These are phyloP conservation scores for Quercus lobata DNA, from an alignment of 331 rosid species.

Conservation along the genomic window DNA sequence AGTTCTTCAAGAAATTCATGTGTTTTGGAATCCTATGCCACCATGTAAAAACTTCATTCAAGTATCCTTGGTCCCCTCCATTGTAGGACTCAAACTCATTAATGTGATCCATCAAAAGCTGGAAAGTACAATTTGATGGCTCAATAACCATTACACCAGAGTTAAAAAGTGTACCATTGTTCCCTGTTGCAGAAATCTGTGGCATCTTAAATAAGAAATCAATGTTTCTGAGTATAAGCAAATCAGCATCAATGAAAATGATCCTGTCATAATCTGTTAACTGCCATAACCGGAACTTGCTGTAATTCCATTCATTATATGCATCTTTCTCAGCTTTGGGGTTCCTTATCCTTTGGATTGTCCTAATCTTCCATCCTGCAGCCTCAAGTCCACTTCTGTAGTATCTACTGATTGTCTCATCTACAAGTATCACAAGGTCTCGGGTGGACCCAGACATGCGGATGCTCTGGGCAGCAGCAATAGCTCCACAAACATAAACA, in stretches of 20 bases:
- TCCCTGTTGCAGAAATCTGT: conserved; percentile 90
- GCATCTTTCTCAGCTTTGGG: conserved; percentile 96
- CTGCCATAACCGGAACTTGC: conserved; percentile 96
- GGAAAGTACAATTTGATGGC: conserved; percentile 93
- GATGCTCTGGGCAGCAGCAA: conserved; percentile 90
- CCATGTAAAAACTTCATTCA: conserved; percentile 87
- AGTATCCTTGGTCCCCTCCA: conserved; percentile 96
- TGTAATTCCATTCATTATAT: conserved; percentile 94
- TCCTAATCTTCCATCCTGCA: conserved; percentile 92
- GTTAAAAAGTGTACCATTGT: conserved; percentile 81
- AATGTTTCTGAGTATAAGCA: conserved; percentile 73
- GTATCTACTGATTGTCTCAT: conserved; percentile 73
- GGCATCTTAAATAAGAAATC: conserved; percentile 88
- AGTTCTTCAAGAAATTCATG: conserved; percentile 95
- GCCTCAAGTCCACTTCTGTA: conserved; percentile 86
- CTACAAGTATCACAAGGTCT: conserved; percentile 90
- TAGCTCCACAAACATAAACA: conserved; percentile 93
- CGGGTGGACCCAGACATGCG: conserved; percentile 83
- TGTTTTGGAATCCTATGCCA: conserved; percentile 95
- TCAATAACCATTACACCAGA: conserved; percentile 92
- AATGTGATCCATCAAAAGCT: conserved; percentile 73
- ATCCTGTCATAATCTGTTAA: conserved; percentile 87
- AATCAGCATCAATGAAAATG: conserved; percentile 88
- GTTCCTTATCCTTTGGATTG: conserved; percentile 78
- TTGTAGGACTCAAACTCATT: conserved; percentile 84